Conservation (phyloP, 306 rosid species). For the Castanea sativa region DNA sequence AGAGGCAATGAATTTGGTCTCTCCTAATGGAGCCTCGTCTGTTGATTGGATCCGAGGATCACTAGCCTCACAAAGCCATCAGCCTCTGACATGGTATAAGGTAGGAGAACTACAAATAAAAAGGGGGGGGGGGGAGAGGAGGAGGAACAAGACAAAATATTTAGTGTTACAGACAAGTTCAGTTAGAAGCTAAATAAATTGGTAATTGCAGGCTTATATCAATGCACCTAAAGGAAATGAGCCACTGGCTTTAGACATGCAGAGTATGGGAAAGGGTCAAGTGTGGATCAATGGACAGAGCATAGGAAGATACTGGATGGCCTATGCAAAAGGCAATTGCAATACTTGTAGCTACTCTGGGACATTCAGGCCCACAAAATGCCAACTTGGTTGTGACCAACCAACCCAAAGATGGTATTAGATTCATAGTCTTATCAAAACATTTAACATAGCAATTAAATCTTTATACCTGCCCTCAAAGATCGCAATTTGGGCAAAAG, state of each 20-base stretch:
- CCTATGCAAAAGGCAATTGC: constrained; percentile 80
- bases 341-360: constrained; percentile 64
- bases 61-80: constrained; percentile 42
- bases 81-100: constrained; percentile 86
- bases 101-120: constrained; percentile 29
- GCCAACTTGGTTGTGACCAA: constrained; percentile 82
- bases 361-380: constrained; percentile 54
- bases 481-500: neutral
- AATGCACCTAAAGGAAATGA: constrained; percentile 70
- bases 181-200: constrained; percentile 9
- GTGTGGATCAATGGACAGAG: constrained; percentile 97
- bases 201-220: constrained; percentile 67
- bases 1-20: constrained; percentile 70
- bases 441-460: neutral
- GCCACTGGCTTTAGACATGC: constrained; percentile 82
- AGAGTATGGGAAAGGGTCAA: constrained; percentile 97
- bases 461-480: neutral
- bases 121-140: too few species aligned
- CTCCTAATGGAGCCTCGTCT: constrained; percentile 59
- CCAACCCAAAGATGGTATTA: constrained; percentile 89
- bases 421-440: neutral
- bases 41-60: constrained; percentile 71
- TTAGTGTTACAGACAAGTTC: neutral
- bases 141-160: neutral
- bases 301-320: constrained; percentile 95